These are phyloP conservation scores for Verticillium isaacii DNA, from an alignment of 2,329 filamentous ascomycete species.

Conservation along the genomic window DNA sequence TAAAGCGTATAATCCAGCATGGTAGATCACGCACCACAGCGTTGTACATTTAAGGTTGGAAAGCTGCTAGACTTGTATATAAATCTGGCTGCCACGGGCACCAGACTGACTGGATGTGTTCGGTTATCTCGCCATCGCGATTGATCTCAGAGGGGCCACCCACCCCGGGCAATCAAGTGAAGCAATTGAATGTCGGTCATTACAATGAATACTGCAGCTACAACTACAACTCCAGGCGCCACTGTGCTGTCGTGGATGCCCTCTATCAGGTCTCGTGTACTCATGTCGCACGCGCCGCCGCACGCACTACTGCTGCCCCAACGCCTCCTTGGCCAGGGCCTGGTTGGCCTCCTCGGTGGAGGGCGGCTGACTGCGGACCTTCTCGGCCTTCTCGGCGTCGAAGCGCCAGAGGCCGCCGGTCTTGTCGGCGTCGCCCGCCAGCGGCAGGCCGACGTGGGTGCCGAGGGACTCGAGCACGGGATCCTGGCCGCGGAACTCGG, in stretches of 20 bases:
- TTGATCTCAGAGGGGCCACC: too few relatives aligned
- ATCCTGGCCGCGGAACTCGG: slow-evolving; percentile 40
- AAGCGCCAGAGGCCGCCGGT: slow-evolving; percentile 59
- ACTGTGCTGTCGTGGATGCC: background rate
- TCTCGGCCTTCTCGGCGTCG: slow-evolving; percentile 51
- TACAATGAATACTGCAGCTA: background rate
- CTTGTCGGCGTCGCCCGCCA: slow-evolving; percentile 53
- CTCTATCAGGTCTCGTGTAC: background rate
- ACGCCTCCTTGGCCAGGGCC: slow-evolving; percentile 36
- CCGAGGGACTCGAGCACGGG: slow-evolving; percentile 40
- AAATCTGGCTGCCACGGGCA: too few relatives aligned
- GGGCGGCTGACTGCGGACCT: slow-evolving; percentile 52
- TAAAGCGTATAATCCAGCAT: background rate
- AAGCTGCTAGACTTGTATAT: background rate
- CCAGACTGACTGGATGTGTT: too few relatives aligned
- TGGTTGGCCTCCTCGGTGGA: slow-evolving; percentile 45
- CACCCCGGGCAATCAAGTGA: background rate
- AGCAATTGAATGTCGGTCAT: background rate
- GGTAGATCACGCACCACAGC: background rate
- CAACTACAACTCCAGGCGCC: background rate
- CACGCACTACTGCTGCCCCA: slow-evolving; percentile 23
- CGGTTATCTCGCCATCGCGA: too few relatives aligned
- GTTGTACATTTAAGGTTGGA: background rate
- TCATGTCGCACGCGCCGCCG: background rate
- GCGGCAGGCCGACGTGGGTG: slow-evolving; percentile 37